Evolutionary conservation across 306 rosid species (phyloP), one percentile per base, ranked within the genome.

Genomic region (Crotalaria pallida): DNA sequence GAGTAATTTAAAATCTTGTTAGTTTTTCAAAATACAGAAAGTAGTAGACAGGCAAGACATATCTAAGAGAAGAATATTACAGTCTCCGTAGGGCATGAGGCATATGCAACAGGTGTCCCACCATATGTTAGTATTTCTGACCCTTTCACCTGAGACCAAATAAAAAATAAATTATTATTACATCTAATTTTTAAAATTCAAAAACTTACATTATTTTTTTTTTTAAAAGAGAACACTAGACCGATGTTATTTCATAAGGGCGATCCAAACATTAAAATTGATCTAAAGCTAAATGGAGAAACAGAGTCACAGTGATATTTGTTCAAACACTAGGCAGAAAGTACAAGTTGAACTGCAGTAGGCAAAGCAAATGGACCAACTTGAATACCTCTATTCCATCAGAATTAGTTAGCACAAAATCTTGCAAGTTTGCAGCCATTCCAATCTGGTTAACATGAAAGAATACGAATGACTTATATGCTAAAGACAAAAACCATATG

Each of bases 371-470:
- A 63, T 65, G 55, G 67, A 53, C 47, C 68, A 55, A 50, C 47
- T 61, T 33, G 47, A 69, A 81, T 84, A 85, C 98, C 98, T 88
- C 96, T 65, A 88, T 75, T 69, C 98, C 96, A 47, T 82, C 79
- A 80, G 68, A 84, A 81, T 88, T 74, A 36, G 96, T 90, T 47
- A 88, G 82, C 75, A 88, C 87, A 83, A 82, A 88, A 73, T 90
- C 92, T 70, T 78, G 77, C 85, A 90, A 80, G 79, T 94, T 94
- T 71, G 96, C 97, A 76, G 98, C 98, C 96, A 94, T 88, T 51
- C 90, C 97, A 53, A 88, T 88, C 98, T 93, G 81, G 33, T 76
- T 44, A 75, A 67, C 38, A 48, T 19, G 40, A 43, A 61, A 80
- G 53, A 57, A 58, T 33, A 31, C 17, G 58, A 40, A 63, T 68